Base-by-base conservation (phyloP, 2,329 filamentous ascomycete species). In the Mollisia scopiformis region DNA sequence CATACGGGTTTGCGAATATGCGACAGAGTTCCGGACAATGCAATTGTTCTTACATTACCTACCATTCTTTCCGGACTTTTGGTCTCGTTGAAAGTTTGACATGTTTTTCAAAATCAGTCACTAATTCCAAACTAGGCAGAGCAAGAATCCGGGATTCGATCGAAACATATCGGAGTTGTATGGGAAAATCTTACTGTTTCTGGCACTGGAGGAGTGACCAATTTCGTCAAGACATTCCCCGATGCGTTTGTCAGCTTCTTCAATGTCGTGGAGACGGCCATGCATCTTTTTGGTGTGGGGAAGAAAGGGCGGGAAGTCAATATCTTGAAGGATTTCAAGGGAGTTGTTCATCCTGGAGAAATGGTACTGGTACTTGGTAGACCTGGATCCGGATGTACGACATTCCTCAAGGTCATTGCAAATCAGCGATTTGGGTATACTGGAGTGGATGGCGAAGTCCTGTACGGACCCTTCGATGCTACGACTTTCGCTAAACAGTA, bases 171-270 rank as follows among this genome's bases (percentile, higher is more conserved):
- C 62, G 90, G 91, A 30, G 90, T 92, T 0, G 84, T 90, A 64
- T 96, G 91, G 91, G 86, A 95, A 57, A 82, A 83, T 19, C 77
- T 96, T 52, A 91, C 89, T 0, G 91, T 95, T 39, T 87, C 85
- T 72, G 92, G 92, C 14, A 84, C 88, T 64, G 89, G 90, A 25
- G 90, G 91, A 31, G 82, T 85, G 56, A 87, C 88, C 68, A 93
- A 92, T 73, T 85, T 88, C 35, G 81, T 84, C 73, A 81, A 68
- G 73, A 94, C 91, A 0, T 94, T 95, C 68, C 91, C 91, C 0
- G 86, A 93, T 73, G 90, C 90, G 1, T 72, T 74, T 57, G 75
- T 91, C 68, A 83, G 86, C 68, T 93, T 93, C 68, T 87, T 96
- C 78, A 91, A 96, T 72, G 79, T 91, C 50, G 82, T 88, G 61